phyloP scores from a whole-genome alignment of 225 moss, liverwort and hornwort genomes.

The Asterella californica region DNA sequence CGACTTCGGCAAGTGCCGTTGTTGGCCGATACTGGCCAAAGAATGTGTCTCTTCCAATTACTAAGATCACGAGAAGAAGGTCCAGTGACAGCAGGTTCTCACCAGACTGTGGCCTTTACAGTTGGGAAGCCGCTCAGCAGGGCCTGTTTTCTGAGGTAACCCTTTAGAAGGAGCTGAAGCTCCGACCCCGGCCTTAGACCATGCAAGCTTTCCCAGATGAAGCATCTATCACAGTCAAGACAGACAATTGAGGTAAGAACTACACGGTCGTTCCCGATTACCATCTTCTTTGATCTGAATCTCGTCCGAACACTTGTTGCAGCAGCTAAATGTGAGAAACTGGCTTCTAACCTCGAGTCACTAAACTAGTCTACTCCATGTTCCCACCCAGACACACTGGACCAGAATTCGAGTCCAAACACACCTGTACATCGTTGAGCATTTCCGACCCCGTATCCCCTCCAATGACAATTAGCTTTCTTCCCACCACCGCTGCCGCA shows the following conservation, averaged over 20 bases:
- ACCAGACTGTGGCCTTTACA: constrained; percentile 91
- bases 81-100: background rate
- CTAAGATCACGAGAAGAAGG: background rate
- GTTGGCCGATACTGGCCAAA: background rate
- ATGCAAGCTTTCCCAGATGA: constrained; percentile 80
- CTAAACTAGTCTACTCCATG: background rate
- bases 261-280: too few species aligned
- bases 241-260: background rate
- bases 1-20: background rate
- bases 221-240: constrained; percentile 51
- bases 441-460: constrained; percentile 63
- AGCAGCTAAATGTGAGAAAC: background rate
- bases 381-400: too few species aligned
- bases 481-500: constrained; percentile 93
- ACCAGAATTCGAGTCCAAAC: background rate
- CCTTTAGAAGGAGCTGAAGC: constrained; percentile 45
- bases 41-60: background rate
- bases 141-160: constrained; percentile 31
- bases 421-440: constrained; percentile 82
- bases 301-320: background rate
- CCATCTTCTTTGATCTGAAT: background rate
- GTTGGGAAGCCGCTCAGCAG: constrained; percentile 56
- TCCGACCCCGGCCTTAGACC: constrained; percentile 66
- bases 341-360: background rate
- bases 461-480: constrained; percentile 85